A percentile compares a stretch with the other conserved stretches of the same genome.
These are phyloP conservation scores for Cladosporium sp. DNA, from an alignment of 2,329 filamentous ascomycete genomes.

Conservation along the genomic window DNA sequence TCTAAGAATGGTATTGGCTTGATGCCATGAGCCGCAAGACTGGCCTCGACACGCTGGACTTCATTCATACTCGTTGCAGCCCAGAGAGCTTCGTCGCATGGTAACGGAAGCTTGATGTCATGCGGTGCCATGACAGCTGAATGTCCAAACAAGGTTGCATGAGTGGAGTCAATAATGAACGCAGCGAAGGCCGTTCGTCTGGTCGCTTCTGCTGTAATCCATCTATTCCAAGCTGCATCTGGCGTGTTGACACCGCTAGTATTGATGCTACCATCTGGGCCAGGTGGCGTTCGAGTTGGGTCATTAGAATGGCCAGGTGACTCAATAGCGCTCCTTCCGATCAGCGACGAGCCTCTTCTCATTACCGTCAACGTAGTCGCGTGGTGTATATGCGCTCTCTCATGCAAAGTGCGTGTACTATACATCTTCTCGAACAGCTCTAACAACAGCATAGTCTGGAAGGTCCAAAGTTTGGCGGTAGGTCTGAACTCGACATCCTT, in stretches of 20 bases:
- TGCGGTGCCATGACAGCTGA: slow-evolving; percentile 96
- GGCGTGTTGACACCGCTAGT: slow-evolving; percentile 56
- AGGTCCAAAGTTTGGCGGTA: slow-evolving; percentile 92
- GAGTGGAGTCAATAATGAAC: slow-evolving; percentile 91
- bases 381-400: slow-evolving; percentile 93
- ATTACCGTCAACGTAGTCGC: slow-evolving; percentile 93
- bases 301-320: slow-evolving; percentile 68
- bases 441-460: slow-evolving; percentile 82
- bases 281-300: slow-evolving; percentile 36
- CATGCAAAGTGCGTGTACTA: slow-evolving; percentile 83
- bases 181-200: slow-evolving; percentile 86
- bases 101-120: slow-evolving; percentile 84
- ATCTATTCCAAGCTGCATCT: slow-evolving; percentile 92
- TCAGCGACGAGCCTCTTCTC: slow-evolving; percentile 85
- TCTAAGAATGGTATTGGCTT: slow-evolving; percentile 86
- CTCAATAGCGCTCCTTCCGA: slow-evolving; percentile 78
- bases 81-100: slow-evolving; percentile 92
- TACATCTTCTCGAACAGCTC: slow-evolving; percentile 99
- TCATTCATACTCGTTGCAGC: slow-evolving; percentile 82
- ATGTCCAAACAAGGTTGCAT: slow-evolving; percentile 97
- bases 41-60: slow-evolving; percentile 77
- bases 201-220: slow-evolving; percentile 92
- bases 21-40: slow-evolving; percentile 72
- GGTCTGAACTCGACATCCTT: slow-evolving; percentile 86
- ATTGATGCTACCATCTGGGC: slow-evolving; percentile 45